phyloP scores from a whole-genome alignment of 2,329 filamentous ascomycete genomes.

The Incumbomyces delicatus region DNA sequence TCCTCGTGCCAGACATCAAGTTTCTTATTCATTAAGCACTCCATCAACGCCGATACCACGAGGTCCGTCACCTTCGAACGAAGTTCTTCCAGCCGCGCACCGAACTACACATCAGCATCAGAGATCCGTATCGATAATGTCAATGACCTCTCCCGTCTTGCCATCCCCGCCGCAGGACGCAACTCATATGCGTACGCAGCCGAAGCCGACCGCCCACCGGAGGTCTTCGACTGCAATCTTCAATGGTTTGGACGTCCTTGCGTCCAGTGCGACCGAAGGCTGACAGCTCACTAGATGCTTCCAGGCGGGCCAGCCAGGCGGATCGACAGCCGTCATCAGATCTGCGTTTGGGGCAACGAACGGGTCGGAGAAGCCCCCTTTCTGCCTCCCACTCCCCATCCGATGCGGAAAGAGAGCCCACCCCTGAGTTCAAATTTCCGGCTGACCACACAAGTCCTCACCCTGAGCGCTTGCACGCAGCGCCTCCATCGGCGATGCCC shows the following conservation, averaged over 20 bases:
- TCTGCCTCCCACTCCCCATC: conserved; percentile 10
- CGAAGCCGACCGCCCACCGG: conserved; percentile 10
- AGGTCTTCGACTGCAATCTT: conserved; percentile 16
- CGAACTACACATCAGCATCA: conserved; percentile 52
- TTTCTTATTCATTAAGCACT: conserved; percentile 32
- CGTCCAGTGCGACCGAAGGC: neutral
- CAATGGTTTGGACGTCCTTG: conserved; percentile 11
- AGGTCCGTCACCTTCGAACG: conserved; percentile 12
- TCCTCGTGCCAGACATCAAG: conserved; percentile 24
- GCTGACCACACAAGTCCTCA: conserved; percentile 25
- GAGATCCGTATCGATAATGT: conserved; percentile 73
- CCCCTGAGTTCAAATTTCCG: conserved; percentile 50
- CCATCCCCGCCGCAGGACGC: neutral
- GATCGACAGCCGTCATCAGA: conserved; percentile 6
- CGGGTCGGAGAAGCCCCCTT: conserved; percentile 13
- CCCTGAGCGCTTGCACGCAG: conserved; percentile 1
- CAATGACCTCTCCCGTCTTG: conserved; percentile 44
- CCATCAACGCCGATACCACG: conserved; percentile 25
- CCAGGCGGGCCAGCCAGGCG: neutral
- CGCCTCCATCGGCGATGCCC: conserved; percentile 2
- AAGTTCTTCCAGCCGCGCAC: conserved; percentile 13
- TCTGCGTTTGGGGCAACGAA: conserved; percentile 8
- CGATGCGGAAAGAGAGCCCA: conserved; percentile 33
- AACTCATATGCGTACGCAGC: neutral
- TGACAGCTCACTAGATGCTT: neutral